phyloP scores from a whole-genome alignment of 73 alveolate genomes.

The Paramecium bursaria region DNA sequence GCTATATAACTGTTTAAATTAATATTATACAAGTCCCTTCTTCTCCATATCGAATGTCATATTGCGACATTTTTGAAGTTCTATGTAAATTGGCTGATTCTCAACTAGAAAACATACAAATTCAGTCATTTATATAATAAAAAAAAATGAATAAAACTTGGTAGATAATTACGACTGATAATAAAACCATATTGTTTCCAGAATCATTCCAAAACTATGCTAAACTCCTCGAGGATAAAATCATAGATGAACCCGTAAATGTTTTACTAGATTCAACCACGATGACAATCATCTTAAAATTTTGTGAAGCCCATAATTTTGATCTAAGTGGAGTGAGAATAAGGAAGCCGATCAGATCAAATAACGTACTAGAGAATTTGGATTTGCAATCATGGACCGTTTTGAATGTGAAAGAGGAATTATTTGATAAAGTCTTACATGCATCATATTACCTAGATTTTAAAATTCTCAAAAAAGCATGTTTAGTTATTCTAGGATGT shows the following conservation, averaged over 20 bases:
- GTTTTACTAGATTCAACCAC: neutral
- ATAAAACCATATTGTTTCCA: neutral
- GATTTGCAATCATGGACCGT: neutral
- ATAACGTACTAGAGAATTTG: neutral
- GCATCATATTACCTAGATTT: neutral
- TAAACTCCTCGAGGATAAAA: neutral
- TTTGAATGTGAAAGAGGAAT: neutral
- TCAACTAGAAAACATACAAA: slow-evolving; percentile 53
- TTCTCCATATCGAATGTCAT: slow-evolving; percentile 33
- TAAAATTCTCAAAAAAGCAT: neutral
- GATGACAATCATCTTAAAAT: neutral
- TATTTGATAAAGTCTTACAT: neutral
- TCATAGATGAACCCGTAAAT: neutral
- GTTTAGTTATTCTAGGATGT: neutral
- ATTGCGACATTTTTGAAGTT: slow-evolving; percentile 12
- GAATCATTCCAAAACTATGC: neutral
- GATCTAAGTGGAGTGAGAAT: neutral
- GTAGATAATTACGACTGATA: neutral
- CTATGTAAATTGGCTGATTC: slow-evolving; percentile 23
- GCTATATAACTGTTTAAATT: slow-evolving; percentile 33
- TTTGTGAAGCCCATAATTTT: neutral
- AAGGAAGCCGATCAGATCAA: neutral
- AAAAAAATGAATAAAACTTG: neutral
- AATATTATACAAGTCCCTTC: slow-evolving; percentile 24
- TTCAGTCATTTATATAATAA: slow-evolving; percentile 26